These are phyloP conservation scores for Rhinocladiella mackenziei DNA, from an alignment of 2,329 filamentous ascomycete species.

Conservation along the genomic window DNA sequence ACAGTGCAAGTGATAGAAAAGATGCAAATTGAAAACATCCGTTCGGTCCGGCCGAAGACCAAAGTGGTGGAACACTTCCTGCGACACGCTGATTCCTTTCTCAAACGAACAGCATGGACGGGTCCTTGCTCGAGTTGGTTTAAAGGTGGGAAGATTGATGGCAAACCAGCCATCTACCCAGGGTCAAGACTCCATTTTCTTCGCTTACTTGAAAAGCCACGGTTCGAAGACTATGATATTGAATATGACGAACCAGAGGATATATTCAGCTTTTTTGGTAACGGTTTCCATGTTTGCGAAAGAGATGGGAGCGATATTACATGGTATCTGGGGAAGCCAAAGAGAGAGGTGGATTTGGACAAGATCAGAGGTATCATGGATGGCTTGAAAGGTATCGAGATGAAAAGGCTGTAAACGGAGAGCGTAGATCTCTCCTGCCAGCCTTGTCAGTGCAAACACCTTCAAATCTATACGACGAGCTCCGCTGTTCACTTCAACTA, in stretches of 20 bases:
- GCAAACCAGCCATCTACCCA: constrained; percentile 39
- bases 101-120: constrained; percentile 33
- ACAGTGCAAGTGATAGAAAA: constrained; percentile 30
- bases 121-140: constrained; percentile 24
- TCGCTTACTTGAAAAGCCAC: constrained; percentile 35
- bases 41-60: constrained; percentile 14
- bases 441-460: too few relatives aligned
- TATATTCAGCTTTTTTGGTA: constrained; percentile 41
- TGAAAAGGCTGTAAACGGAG: constrained; percentile 5
- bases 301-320: constrained; percentile 23
- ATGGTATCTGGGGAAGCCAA: constrained; percentile 18
- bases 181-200: constrained; percentile 40
- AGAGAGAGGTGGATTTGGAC: constrained; percentile 13
- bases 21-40: constrained; percentile 28
- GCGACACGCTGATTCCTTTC: constrained; percentile 40
- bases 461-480: too few relatives aligned
- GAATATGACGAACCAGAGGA: constrained; percentile 38
- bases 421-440: too few relatives aligned
- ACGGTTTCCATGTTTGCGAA: constrained; percentile 37
- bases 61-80: constrained; percentile 35
- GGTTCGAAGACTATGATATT: constrained; percentile 44
- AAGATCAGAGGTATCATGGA: constrained; percentile 15
- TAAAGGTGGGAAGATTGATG: constrained; percentile 22
- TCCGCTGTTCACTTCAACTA: too few relatives aligned
- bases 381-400: constrained; percentile 11